A percentile compares a stretch with the other conserved stretches of the same genome.
Evolutionary conservation across 176 grass and related monocot species (phyloP).

Genomic region (Microstegium vimineum): DNA sequence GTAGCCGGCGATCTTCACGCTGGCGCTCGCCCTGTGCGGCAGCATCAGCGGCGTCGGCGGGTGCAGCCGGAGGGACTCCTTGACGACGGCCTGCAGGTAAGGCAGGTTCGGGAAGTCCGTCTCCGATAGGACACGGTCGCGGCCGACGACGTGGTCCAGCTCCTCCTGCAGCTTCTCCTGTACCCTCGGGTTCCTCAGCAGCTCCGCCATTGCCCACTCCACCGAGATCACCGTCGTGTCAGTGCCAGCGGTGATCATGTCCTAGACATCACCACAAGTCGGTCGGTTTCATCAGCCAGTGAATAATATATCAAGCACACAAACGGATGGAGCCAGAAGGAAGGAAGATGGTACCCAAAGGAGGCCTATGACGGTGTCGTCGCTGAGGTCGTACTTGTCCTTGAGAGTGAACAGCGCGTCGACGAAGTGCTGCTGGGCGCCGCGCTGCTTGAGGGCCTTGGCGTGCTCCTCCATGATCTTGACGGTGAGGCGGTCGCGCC

Average conservation of each 20-base stretch:
- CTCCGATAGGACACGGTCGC: constrained; percentile 32
- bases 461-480: constrained; percentile 75
- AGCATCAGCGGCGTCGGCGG: constrained; percentile 66
- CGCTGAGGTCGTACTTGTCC: constrained; percentile 63
- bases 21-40: constrained; percentile 39
- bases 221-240: constrained; percentile 74
- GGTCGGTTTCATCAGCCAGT: not conserved
- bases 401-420: constrained; percentile 62
- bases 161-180: constrained; percentile 58
- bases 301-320: not conserved
- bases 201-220: constrained; percentile 67
- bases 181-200: constrained; percentile 43
- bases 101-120: constrained; percentile 53
- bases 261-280: constrained; percentile 11
- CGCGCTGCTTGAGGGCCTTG: constrained; percentile 32
- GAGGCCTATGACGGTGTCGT: constrained; percentile 65
- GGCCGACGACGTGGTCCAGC: constrained; percentile 45
- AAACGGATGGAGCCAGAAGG: not conserved
- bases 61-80: constrained; percentile 64
- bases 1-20: constrained; percentile 53
- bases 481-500: constrained; percentile 48
- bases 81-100: constrained; percentile 51
- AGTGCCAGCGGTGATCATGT: constrained; percentile 63
- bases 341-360: constrained; percentile 42
- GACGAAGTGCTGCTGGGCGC: constrained; percentile 63